These are phyloP conservation scores for Anthoceros angustus DNA, from an alignment of 225 moss, liverwort and hornwort species.

Conservation along the genomic window DNA sequence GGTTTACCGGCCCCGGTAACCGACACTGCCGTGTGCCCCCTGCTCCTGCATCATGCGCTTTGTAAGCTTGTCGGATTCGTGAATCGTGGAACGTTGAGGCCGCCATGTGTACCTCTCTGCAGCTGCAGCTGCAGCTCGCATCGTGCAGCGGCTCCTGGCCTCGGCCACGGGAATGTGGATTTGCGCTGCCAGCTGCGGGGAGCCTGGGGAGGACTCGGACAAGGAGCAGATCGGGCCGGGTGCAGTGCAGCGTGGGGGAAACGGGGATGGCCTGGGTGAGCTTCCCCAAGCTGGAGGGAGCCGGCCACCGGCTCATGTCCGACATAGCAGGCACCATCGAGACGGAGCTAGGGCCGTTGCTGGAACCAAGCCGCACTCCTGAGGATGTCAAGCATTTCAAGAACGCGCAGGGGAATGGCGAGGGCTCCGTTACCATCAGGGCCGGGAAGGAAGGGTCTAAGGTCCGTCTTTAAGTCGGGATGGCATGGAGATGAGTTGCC, in stretches of 20 bases:
- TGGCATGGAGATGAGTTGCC: neutral
- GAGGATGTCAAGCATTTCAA: constrained; percentile 45
- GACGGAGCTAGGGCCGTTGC: constrained; percentile 26
- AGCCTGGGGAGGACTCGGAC: neutral
- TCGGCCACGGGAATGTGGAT: too few relatives aligned
- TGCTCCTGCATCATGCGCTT: too few relatives aligned
- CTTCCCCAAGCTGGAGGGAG: constrained; percentile 41
- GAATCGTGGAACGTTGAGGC: too few relatives aligned
- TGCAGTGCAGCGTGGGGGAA: neutral
- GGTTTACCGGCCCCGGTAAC: too few relatives aligned
- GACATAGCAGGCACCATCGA: constrained; percentile 32
- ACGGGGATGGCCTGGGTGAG: constrained; percentile 17
- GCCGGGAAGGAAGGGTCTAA: constrained; percentile 64
- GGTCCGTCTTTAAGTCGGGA: constrained; percentile 14
- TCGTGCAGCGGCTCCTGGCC: too few relatives aligned
- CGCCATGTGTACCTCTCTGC: too few relatives aligned
- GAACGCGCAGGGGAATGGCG: constrained; percentile 24
- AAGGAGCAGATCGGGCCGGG: neutral
- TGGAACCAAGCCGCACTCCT: constrained; percentile 34
- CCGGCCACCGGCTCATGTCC: constrained; percentile 50
- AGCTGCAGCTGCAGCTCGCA: too few relatives aligned
- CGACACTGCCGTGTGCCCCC: too few relatives aligned
- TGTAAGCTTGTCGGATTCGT: too few relatives aligned
- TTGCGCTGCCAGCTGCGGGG: too few relatives aligned
- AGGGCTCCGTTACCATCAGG: constrained; percentile 55